A percentile compares a stretch with the other conserved stretches of the same genome.
Conservation (phyloP, 2,329 filamentous ascomycete genomes). For the Clarireedia monteithiana region DNA sequence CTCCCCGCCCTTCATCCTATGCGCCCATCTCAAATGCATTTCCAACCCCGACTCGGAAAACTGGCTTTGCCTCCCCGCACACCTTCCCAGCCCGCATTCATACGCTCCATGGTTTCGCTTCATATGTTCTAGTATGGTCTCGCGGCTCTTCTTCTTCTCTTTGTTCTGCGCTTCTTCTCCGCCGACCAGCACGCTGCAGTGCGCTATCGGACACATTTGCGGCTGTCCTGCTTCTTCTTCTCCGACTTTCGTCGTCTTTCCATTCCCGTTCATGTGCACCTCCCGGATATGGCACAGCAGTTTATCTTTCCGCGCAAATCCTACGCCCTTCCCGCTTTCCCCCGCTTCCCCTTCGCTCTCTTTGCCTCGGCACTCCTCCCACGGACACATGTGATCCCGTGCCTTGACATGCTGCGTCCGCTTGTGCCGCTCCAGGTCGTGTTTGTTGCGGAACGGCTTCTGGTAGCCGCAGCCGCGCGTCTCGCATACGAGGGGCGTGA, state of each 20-base stretch:
- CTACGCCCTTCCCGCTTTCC: not conserved
- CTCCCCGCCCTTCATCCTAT: not conserved
- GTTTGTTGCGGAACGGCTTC: slow-evolving; percentile 5
- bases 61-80: not conserved
- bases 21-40: not conserved
- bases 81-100: not conserved
- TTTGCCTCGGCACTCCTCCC: not conserved
- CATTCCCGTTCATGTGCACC: not conserved
- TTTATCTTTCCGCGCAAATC: slow-evolving; percentile 1
- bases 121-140: not conserved
- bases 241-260: too few species aligned
- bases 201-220: not conserved
- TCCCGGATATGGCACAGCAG: not conserved
- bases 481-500: not conserved
- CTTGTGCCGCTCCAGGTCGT: slow-evolving; percentile 1
- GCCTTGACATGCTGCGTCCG: not conserved
- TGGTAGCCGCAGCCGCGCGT: not conserved
- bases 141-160: not conserved
- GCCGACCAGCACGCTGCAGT: not conserved
- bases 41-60: not conserved
- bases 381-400: not conserved
- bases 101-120: not conserved
- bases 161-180: not conserved
- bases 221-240: not conserved
- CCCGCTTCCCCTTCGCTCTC: not conserved